phyloP scores from a whole-genome alignment of 2,329 filamentous ascomycete species.

The Trichophyton verrucosum region DNA sequence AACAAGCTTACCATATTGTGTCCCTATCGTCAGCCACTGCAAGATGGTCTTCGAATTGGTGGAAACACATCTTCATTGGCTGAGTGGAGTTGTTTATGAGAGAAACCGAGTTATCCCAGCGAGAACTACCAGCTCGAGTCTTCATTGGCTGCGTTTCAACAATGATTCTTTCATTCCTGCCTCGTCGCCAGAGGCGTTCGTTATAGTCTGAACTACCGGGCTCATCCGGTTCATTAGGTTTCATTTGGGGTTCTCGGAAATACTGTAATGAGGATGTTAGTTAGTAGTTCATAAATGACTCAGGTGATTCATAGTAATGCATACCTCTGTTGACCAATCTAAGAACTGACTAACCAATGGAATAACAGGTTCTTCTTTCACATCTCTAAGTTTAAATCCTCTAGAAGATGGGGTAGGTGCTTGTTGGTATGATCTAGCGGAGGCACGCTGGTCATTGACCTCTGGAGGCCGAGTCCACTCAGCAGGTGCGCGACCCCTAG shows the following conservation, averaged over 20 bases:
- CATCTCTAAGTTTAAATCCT: conserved; percentile 53
- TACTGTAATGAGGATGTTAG: conserved; percentile 42
- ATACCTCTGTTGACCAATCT: conserved; percentile 79
- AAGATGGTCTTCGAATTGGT: conserved; percentile 94
- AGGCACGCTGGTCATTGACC: conserved; percentile 55
- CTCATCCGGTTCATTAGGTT: conserved; percentile 86
- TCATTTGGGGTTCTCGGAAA: conserved; percentile 98
- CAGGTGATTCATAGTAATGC: conserved; percentile 6
- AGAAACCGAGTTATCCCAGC: conserved; percentile 72
- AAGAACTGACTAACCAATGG: conserved; percentile 75
- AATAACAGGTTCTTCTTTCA: conserved; percentile 48
- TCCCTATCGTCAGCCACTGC: conserved; percentile 89
- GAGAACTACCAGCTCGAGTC: conserved; percentile 67
- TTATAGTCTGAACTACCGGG: conserved; percentile 96
- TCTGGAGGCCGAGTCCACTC: conserved; percentile 58
- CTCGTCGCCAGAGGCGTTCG: conserved; percentile 78
- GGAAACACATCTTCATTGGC: conserved; percentile 85
- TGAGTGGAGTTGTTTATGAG: conserved; percentile 84
- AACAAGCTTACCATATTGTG: conserved; percentile 50
- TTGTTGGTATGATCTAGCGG: conserved; percentile 59
- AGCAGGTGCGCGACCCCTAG: conserved; percentile 40
- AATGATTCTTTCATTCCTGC: conserved; percentile 85
- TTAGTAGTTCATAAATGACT: background rate
- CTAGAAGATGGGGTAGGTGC: conserved; percentile 70
- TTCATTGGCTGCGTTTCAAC: conserved; percentile 89